Evolutionary conservation across 148 eudicot species (phyloP).

Genomic region (Nepenthes mirabilis): DNA sequence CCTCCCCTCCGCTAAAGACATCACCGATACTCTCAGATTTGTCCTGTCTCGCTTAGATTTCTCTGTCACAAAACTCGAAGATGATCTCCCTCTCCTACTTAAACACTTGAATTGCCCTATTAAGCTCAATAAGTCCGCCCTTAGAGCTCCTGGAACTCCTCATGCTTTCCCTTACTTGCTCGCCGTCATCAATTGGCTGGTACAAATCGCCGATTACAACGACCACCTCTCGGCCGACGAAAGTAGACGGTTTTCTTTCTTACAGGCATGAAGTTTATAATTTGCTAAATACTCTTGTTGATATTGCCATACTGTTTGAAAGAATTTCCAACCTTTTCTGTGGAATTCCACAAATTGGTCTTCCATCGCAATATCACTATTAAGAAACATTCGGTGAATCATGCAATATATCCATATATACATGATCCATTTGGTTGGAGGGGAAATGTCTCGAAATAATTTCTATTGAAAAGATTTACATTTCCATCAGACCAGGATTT

Average conservation of each 20-base stretch:
- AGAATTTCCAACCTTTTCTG: no score
- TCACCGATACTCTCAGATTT: constrained; percentile 43
- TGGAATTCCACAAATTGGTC: no score
- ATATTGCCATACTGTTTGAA: no score
- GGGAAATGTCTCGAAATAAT: no score
- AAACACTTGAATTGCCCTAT: constrained; percentile 55
- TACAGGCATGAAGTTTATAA: constrained; percentile 4
- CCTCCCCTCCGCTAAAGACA: constrained; percentile 60
- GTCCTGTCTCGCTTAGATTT: constrained; percentile 36
- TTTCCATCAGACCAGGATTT: no score
- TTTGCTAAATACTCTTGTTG: no score
- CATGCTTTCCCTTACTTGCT: constrained; percentile 63
- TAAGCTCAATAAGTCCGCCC: constrained; percentile 64
- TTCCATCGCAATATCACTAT: no score
- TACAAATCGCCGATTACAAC: constrained; percentile 40
- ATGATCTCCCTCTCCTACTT: constrained; percentile 33
- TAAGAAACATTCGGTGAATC: no score
- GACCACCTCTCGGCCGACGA: constrained; percentile 23
- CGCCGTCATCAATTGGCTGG: constrained; percentile 70
- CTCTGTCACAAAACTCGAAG: constrained; percentile 32
- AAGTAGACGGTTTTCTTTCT: constrained; percentile 6
- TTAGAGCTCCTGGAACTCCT: constrained; percentile 74
- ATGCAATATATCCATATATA: no score
- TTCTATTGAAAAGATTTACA: no score
- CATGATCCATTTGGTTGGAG: no score